phyloP scores from a whole-genome alignment of 2,329 filamentous ascomycete genomes.

The Colletotrichum limetticola region DNA sequence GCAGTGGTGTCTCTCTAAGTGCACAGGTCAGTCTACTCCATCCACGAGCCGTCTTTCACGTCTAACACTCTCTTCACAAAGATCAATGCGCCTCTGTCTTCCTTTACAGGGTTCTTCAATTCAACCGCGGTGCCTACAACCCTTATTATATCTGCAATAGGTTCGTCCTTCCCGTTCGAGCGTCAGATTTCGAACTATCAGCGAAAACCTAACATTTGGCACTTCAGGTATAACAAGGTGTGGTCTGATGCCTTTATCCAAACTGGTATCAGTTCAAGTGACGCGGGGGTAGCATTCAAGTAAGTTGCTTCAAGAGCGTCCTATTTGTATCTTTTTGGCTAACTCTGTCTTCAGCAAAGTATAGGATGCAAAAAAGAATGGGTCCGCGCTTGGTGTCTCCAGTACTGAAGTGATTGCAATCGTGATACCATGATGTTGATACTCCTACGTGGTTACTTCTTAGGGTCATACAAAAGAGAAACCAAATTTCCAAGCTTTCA shows the following conservation, averaged over 20 bases:
- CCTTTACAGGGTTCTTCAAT: not conserved
- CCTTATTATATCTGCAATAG: conserved; percentile 4
- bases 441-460: too few relatives aligned
- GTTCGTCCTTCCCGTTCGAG: not conserved
- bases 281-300: conserved; percentile 15
- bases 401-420: too few relatives aligned
- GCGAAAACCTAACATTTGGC: not conserved
- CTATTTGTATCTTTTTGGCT: too few relatives aligned
- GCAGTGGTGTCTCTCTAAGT: conserved; percentile 17
- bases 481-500: too few relatives aligned
- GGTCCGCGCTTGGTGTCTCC: too few relatives aligned
- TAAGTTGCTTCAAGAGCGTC: not conserved
- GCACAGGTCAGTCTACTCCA: not conserved
- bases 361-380: too few relatives aligned
- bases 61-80: not conserved
- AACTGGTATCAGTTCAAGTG: not conserved
- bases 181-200: not conserved
- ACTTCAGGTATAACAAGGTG: not conserved
- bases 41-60: not conserved
- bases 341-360: too few relatives aligned
- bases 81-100: conserved; percentile 10
- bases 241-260: not conserved
- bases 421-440: too few relatives aligned
- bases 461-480: too few relatives aligned
- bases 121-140: not conserved